phyloP scores from a whole-genome alignment of 2,329 filamentous ascomycete species.

The Fusarium longipes region DNA sequence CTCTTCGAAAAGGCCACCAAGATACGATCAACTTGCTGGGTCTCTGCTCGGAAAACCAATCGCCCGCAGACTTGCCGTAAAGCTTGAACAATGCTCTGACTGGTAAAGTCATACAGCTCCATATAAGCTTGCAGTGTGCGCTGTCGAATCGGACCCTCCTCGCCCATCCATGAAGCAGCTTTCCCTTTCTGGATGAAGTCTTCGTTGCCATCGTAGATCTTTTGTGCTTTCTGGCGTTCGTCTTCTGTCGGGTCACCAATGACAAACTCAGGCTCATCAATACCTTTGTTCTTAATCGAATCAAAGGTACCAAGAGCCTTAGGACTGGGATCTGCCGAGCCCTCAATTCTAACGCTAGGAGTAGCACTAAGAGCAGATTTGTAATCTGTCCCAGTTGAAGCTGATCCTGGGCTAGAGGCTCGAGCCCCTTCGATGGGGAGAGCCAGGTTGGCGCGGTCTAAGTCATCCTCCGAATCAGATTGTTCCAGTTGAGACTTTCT shows the following conservation, averaged over 20 bases:
- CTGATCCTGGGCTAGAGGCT: slow-evolving; percentile 50
- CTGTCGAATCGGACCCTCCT: slow-evolving; percentile 70
- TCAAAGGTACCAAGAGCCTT: slow-evolving; percentile 50
- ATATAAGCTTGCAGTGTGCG: slow-evolving; percentile 81
- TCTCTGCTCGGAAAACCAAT: slow-evolving; percentile 87
- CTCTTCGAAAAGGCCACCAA: slow-evolving; percentile 87
- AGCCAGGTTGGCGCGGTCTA: slow-evolving; percentile 51
- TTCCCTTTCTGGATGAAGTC: slow-evolving; percentile 81
- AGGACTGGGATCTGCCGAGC: slow-evolving; percentile 53
- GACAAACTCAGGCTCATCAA: slow-evolving; percentile 69
- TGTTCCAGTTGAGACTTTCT: slow-evolving; percentile 46
- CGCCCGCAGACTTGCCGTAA: slow-evolving; percentile 85
- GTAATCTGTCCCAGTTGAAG: slow-evolving; percentile 54
- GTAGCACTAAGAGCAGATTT: slow-evolving; percentile 57
- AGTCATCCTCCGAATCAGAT: slow-evolving; percentile 51
- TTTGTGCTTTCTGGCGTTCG: slow-evolving; percentile 80
- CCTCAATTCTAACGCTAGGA: slow-evolving; percentile 60
- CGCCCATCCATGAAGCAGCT: slow-evolving; percentile 90
- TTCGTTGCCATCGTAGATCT: slow-evolving; percentile 87
- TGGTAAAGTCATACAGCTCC: slow-evolving; percentile 88
- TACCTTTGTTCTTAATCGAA: slow-evolving; percentile 53
- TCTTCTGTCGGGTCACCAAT: slow-evolving; percentile 71
- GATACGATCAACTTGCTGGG: slow-evolving; percentile 95
- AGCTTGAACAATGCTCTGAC: slow-evolving; percentile 81
- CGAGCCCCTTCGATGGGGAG: slow-evolving; percentile 57